Conservation (phyloP, 2,329 filamentous ascomycete genomes). For the Ceratocystis ficicola region DNA sequence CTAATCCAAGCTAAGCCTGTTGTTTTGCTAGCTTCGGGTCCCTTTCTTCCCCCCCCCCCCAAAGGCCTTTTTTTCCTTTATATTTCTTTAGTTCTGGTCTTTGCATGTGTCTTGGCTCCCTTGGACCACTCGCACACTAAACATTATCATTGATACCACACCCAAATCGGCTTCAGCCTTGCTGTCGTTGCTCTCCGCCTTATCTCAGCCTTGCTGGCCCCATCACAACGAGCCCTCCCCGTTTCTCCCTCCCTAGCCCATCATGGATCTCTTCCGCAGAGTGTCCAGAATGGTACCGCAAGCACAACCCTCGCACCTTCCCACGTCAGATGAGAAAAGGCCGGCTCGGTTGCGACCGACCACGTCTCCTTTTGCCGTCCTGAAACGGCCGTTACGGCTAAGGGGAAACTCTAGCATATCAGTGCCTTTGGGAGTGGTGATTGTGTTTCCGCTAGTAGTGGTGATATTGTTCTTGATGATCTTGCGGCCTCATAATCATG, state of each 20-base stretch:
- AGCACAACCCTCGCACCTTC: slow-evolving; percentile 34
- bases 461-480: slow-evolving; percentile 84
- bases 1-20: background rate
- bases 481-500: slow-evolving; percentile 71
- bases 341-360: slow-evolving; percentile 32
- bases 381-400: slow-evolving; percentile 74
- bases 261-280: slow-evolving; percentile 49
- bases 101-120: background rate
- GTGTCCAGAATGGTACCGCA: slow-evolving; percentile 40
- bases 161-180: background rate
- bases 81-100: background rate
- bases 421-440: slow-evolving; percentile 79
- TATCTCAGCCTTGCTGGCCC: background rate
- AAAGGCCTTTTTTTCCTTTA: background rate
- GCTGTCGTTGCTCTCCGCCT: slow-evolving; percentile 5
- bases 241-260: background rate
- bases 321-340: slow-evolving; percentile 41
- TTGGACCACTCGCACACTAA: background rate
- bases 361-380: slow-evolving; percentile 57
- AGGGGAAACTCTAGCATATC: slow-evolving; percentile 86
- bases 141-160: background rate
- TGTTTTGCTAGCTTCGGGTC: slow-evolving; percentile 1
- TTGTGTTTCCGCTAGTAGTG: slow-evolving; percentile 87
- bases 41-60: background rate
- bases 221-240: background rate